Conservation (phyloP, 2,329 filamentous ascomycete species). For the Orbilia javanica region DNA sequence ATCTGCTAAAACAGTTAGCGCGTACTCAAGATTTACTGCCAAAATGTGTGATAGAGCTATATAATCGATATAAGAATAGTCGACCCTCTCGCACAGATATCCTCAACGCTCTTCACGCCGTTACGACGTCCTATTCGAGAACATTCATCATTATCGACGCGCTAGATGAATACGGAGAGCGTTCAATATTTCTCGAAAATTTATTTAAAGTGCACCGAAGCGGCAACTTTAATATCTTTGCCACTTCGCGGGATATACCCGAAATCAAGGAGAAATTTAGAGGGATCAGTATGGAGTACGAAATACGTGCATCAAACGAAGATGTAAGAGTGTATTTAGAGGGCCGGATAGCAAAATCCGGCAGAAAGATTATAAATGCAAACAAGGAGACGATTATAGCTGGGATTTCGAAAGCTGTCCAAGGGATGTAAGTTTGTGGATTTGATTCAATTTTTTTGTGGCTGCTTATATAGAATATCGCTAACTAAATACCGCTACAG, state of each 20-base stretch:
- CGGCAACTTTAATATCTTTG: conserved; percentile 8
- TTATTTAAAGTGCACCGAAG: neutral
- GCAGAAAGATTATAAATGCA: neutral
- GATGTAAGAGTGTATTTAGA: conserved; percentile 7
- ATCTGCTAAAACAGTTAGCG: conserved; percentile 9
- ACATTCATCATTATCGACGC: conserved; percentile 24
- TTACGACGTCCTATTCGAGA: neutral
- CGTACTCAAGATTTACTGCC: neutral
- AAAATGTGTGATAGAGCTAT: conserved; percentile 2
- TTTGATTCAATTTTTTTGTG: neutral
- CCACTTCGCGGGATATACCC: conserved; percentile 59
- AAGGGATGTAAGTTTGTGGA: conserved; percentile 17
- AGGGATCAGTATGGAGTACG: neutral
- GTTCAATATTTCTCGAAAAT: neutral
- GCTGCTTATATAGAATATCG: neutral
- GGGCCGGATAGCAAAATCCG: neutral
- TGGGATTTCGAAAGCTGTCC: neutral
- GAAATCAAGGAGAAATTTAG: conserved; percentile 58
- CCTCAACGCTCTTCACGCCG: neutral
- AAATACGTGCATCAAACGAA: conserved; percentile 7
- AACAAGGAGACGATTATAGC: neutral
- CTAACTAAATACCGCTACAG: conserved; percentile 58
- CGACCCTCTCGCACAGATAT: neutral
- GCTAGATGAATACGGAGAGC: conserved; percentile 8
- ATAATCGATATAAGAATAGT: conserved; percentile 39